Percentiles rank a stretch among this genome's conserved stretches.
These are phyloP conservation scores for Alternaria gansuensis DNA, from an alignment of 2,329 filamentous ascomycete genomes.

Conservation along the genomic window DNA sequence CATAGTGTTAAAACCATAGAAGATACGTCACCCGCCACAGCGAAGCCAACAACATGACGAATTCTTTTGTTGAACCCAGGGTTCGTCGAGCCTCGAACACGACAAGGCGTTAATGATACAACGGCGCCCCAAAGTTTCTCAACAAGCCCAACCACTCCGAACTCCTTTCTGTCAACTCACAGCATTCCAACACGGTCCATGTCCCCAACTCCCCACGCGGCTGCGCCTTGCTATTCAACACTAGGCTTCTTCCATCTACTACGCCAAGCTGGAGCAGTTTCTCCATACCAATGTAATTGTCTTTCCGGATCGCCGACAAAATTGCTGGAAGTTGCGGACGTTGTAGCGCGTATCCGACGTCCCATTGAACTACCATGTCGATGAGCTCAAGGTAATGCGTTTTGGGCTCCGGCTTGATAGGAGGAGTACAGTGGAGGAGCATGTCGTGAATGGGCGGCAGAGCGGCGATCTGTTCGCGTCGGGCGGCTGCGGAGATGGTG, in stretches of 20 bases:
- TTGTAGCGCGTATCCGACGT: conserved; percentile 23
- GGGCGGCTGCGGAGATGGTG: conserved; percentile 29
- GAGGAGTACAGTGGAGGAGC: conserved; percentile 19
- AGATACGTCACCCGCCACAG: not conserved
- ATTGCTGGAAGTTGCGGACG: conserved; percentile 28
- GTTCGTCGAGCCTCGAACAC: not conserved
- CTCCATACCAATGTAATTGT: conserved; percentile 32
- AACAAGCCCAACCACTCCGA: conserved; percentile 32
- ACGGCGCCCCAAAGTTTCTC: conserved; percentile 28
- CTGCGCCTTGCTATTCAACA: conserved; percentile 32
- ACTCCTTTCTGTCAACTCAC: conserved; percentile 30
- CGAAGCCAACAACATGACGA: not conserved
- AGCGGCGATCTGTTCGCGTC: conserved; percentile 25
- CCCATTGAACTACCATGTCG: conserved; percentile 29
- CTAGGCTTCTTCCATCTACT: conserved; percentile 24
- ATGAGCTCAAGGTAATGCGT: conserved; percentile 25
- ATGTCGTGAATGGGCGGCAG: conserved; percentile 31
- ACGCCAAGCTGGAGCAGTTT: conserved; percentile 25
- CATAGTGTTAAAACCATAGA: not conserved
- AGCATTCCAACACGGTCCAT: conserved; percentile 34
- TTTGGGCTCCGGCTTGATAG: conserved; percentile 13
- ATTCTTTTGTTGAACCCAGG: not conserved
- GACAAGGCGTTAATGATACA: conserved; percentile 19
- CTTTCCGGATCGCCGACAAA: conserved; percentile 28
- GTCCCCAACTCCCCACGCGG: conserved; percentile 25